Percentiles rank a stretch among this genome's conserved stretches.
Evolutionary conservation across 2,329 filamentous ascomycete genomes (phyloP).

Genomic region (Stemphylium lycopersici): DNA sequence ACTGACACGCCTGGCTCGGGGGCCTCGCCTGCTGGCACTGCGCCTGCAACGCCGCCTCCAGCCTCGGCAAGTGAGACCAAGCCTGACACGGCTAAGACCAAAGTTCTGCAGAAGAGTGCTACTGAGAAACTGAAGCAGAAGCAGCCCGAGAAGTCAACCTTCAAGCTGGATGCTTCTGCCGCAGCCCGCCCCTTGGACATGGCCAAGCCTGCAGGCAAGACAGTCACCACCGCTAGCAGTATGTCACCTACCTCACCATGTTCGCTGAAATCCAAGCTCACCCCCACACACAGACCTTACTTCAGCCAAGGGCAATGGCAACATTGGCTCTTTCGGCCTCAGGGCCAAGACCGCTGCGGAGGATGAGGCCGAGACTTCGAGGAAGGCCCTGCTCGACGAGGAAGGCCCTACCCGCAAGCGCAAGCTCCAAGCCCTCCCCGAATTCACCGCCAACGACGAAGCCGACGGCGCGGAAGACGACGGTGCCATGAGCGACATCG

Average conservation of each 20-base stretch:
- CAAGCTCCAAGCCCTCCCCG: constrained; percentile 81
- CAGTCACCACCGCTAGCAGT: constrained; percentile 26
- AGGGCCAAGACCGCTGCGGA: constrained; percentile 71
- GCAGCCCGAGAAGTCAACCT: constrained; percentile 50
- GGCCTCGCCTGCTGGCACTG: constrained; percentile 62
- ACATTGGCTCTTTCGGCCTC: constrained; percentile 85
- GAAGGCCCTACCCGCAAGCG: constrained; percentile 85
- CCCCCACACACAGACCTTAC: constrained; percentile 42
- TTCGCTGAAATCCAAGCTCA: constrained; percentile 19
- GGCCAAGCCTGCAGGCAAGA: constrained; percentile 36
- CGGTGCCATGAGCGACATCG: constrained; percentile 75
- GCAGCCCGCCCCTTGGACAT: constrained; percentile 35
- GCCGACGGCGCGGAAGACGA: constrained; percentile 66
- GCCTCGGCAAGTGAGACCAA: constrained; percentile 27
- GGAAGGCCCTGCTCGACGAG: constrained; percentile 82
- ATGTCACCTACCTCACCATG: constrained; percentile 6
- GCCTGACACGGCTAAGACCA: constrained; percentile 68
- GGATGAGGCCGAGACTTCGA: constrained; percentile 67
- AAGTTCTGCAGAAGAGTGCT: constrained; percentile 87
- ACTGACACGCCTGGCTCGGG: constrained; percentile 67
- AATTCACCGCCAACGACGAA: constrained; percentile 60
- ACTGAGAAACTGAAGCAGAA: constrained; percentile 74
- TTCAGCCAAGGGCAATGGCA: constrained; percentile 70
- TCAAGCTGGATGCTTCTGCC: constrained; percentile 43
- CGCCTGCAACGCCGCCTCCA: constrained; percentile 62